Percentiles rank a stretch among this genome's conserved stretches.
Evolutionary conservation across 2,329 filamentous ascomycete genomes (phyloP).

Genomic region (Phoma sp.): DNA sequence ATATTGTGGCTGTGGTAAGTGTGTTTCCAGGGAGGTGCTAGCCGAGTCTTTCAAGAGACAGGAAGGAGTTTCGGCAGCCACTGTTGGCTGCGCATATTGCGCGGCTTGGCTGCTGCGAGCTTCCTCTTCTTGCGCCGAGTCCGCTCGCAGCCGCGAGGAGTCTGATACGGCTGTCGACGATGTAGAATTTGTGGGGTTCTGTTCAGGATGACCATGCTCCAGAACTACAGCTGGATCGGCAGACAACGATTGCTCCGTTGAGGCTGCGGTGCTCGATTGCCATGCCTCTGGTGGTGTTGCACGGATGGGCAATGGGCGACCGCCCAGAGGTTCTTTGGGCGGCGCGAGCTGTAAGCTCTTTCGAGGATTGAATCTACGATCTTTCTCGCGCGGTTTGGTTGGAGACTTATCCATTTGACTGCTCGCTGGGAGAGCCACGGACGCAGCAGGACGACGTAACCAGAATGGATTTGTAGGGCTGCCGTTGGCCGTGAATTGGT

Average conservation of each 20-base stretch:
- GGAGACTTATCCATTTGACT: constrained; percentile 30
- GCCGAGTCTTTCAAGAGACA: background rate
- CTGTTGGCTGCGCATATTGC: constrained; percentile 1
- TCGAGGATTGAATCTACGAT: constrained; percentile 7
- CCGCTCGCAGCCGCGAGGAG: constrained; percentile 16
- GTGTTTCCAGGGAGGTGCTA: background rate
- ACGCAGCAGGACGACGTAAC: constrained; percentile 31
- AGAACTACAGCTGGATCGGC: background rate
- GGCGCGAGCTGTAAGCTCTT: constrained; percentile 24
- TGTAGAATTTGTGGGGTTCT: background rate
- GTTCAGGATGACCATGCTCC: background rate
- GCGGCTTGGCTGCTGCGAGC: constrained; percentile 13
- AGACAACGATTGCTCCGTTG: constrained; percentile 34
- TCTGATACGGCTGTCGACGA: background rate
- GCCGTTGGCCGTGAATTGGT: constrained; percentile 20
- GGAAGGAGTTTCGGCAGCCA: background rate
- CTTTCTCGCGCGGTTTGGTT: constrained; percentile 21
- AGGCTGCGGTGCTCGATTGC: constrained; percentile 33
- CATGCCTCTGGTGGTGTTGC: constrained; percentile 13
- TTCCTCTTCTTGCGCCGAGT: constrained; percentile 18
- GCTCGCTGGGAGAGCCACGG: constrained; percentile 7
- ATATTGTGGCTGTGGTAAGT: background rate
- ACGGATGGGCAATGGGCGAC: constrained; percentile 4
- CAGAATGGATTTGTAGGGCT: constrained; percentile 29
- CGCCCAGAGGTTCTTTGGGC: constrained; percentile 22